Conservation (phyloP, 345 rosid genomes). For the Microcos paniculata region DNA sequence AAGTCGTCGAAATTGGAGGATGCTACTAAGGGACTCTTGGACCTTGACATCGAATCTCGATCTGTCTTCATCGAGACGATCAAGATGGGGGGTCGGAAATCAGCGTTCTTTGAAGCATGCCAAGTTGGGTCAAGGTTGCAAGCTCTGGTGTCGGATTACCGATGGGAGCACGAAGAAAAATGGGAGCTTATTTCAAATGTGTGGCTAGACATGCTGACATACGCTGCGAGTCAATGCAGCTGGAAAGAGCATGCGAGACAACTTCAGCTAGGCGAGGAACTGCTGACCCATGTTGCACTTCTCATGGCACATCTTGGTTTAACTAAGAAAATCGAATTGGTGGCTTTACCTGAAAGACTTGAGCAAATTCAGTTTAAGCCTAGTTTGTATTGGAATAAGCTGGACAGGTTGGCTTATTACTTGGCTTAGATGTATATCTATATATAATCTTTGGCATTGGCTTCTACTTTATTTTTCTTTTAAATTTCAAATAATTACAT, state of each 20-base stretch:
- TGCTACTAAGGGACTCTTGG: not conserved
- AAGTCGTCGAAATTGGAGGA: not conserved
- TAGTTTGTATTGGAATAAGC: not conserved
- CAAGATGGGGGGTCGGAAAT: not conserved
- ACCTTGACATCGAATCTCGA: not conserved
- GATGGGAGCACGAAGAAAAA: conserved; percentile 15
- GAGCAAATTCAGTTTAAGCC: not conserved
- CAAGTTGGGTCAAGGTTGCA: conserved; percentile 14
- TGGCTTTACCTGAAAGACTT: not conserved
- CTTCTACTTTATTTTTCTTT: too few relatives aligned
- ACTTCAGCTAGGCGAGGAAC: conserved; percentile 38
- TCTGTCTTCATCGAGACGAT: not conserved
- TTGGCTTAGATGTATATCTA: too few relatives aligned
- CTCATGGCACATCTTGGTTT: conserved; percentile 43
- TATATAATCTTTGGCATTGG: too few relatives aligned
- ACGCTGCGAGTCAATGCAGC: conserved; percentile 32
- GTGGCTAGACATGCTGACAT: conserved; percentile 41
- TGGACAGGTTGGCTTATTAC: not conserved
- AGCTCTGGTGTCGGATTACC: not conserved
- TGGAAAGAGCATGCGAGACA: conserved; percentile 34
- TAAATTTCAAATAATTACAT: too few relatives aligned
- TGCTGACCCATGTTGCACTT: conserved; percentile 37
- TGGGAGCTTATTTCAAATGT: conserved; percentile 37
- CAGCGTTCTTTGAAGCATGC: conserved; percentile 9
- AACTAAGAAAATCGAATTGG: not conserved